Conservation (phyloP, 257 asterid genomes). For the Ophiorrhiza pumila region DNA sequence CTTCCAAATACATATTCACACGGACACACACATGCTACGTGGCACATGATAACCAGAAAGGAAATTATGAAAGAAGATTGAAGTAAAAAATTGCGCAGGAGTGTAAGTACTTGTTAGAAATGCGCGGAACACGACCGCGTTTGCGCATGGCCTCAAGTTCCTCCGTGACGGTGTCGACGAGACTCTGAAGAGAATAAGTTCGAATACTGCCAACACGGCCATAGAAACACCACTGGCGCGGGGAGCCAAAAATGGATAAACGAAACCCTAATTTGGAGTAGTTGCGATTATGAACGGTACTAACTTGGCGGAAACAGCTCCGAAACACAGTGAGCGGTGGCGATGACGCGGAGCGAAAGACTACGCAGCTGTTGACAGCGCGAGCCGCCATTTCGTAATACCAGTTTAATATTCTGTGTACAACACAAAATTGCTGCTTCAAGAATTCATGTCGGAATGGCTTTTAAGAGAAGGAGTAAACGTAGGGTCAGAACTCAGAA, state of each 20-base stretch:
- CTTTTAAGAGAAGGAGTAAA: neutral
- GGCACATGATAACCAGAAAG: neutral
- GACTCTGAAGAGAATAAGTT: conserved; percentile 53
- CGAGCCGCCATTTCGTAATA: conserved; percentile 59
- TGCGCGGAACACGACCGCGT: conserved; percentile 52
- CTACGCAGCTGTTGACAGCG: conserved; percentile 53
- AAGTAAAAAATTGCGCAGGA: neutral
- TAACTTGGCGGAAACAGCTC: conserved; percentile 32
- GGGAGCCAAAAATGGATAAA: conserved; percentile 29
- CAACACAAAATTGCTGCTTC: neutral
- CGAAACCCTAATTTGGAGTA: conserved; percentile 24
- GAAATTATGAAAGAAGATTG: too few species aligned
- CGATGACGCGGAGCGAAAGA: conserved; percentile 61
- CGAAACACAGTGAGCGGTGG: conserved; percentile 48
- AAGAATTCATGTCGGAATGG: neutral
- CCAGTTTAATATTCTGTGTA: neutral
- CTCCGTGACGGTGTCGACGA: conserved; percentile 50
- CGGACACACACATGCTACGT: too few species aligned
- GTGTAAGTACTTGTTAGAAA: conserved; percentile 57
- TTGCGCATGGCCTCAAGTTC: conserved; percentile 50
- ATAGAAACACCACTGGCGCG: conserved; percentile 23
- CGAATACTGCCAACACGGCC: conserved; percentile 36
- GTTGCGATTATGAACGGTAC: conserved; percentile 7
- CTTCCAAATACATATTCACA: neutral
- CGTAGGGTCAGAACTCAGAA: too few species aligned